Base-by-base conservation (phyloP, 192 early-diverging fungal genomes). In the Chytriomyces hyalinus region DNA sequence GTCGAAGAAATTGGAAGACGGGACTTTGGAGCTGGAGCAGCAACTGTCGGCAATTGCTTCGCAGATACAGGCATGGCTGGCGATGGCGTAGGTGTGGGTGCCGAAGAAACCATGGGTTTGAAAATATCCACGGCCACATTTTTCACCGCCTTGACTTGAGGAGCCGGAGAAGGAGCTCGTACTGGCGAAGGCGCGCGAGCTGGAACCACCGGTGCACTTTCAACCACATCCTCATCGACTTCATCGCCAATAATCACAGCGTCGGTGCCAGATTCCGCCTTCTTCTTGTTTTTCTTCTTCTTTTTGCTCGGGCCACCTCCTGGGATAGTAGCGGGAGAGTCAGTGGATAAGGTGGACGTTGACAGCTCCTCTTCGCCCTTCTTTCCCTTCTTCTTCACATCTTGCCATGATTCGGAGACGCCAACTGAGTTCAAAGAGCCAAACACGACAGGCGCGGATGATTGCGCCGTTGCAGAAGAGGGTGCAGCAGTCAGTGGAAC, bases 241-340 rank as follows among this genome's bases (percentile, higher is more conserved):
- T 61, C 66, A 15, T 11, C 72, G 17, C 15, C 49, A 13, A 36
- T 61, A 4, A 10, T 49, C 22, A 51, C 17, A 43, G 67, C 65
- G 57, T 17, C 65, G 5, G 24, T 48, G 26, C 13, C 71, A 51
- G 63, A 67, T 22, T 28, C 81, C 8, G 47, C 47, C 51, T 75
- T 62, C 67, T 70, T 77, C 70, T 75, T 75, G 15, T 80, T 80
- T 65, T 81, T 81, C 64, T 82, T 84, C 78, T 81, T 84, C 62
- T 78, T 75, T 50, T 75, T 64, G 64, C 67, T 67, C 24, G 75
- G 49, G 17, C 62, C 75, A 51, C 59, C 63, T 26, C 69, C 68
- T 53, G 69, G 49, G 24, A 75, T 66, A 17, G 61, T 20, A 9
- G 68, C 61, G 53, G 64, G 8, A 7, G 36, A 67, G 17, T 44